A percentile compares a stretch with the other conserved stretches of the same genome.
Evolutionary conservation across 805 yeast species (phyloP).

Genomic region (Jamesozyma gamospora): DNA sequence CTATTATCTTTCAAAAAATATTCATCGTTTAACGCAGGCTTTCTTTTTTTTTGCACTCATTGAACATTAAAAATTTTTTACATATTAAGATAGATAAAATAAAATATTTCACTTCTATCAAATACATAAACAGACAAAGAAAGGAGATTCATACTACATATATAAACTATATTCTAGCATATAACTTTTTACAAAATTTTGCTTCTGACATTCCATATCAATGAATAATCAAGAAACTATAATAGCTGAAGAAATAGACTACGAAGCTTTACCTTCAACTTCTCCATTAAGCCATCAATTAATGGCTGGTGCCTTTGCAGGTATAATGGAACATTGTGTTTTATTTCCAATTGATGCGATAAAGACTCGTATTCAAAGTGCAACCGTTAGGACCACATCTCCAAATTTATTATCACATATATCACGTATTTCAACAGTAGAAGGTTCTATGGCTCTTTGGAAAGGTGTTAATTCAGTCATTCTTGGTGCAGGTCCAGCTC

Average conservation of each 20-base stretch:
- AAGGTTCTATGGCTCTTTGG: constrained; percentile 86
- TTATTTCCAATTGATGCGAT: constrained; percentile 97
- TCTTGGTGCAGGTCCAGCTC: constrained; percentile 98
- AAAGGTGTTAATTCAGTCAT: constrained; percentile 87
- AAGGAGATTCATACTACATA: too few relatives aligned
- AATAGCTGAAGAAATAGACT: constrained; percentile 52
- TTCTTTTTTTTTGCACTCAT: too few relatives aligned
- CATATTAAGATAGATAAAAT: too few relatives aligned
- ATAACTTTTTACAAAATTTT: too few relatives aligned
- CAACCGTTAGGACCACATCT: constrained; percentile 15
- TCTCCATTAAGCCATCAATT: constrained; percentile 77
- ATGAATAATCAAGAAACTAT: constrained; percentile 5
- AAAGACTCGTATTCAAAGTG: constrained; percentile 82
- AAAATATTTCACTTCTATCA: too few relatives aligned
- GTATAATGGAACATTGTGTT: constrained; percentile 95
- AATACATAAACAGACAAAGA: too few relatives aligned
- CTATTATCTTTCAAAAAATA: too few relatives aligned
- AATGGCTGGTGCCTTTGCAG: constrained; percentile 96
- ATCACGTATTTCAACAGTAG: constrained; percentile 67
- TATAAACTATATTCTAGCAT: neutral
- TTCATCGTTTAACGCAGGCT: too few relatives aligned
- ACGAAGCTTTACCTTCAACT: constrained; percentile 82
- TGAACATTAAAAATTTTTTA: too few relatives aligned
- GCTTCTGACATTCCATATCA: too few relatives aligned
- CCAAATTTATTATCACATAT: constrained; percentile 50